phyloP scores from a whole-genome alignment of 163 green algal species.

The Chlorella variabilis region DNA sequence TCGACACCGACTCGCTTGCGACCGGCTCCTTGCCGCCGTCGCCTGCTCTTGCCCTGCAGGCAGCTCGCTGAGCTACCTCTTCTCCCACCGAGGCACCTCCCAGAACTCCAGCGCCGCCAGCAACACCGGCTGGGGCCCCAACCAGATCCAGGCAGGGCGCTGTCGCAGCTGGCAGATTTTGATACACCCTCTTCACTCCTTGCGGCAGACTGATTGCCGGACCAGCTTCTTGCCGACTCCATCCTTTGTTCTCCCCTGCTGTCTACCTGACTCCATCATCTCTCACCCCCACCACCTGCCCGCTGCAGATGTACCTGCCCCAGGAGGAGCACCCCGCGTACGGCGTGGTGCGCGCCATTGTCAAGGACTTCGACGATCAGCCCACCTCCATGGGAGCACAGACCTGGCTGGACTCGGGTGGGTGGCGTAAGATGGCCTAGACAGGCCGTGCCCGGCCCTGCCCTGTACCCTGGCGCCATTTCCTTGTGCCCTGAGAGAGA shows the following conservation, averaged over 20 bases:
- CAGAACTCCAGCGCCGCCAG: constrained; percentile 8
- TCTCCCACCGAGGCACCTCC: constrained; percentile 45
- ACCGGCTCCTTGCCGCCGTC: too few relatives aligned
- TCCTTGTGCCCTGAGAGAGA: neutral
- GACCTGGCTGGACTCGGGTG: constrained; percentile 64
- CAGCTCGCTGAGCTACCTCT: constrained; percentile 48
- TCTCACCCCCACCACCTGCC: neutral
- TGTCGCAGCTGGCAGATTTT: neutral
- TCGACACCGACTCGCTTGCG: too few relatives aligned
- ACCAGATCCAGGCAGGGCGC: constrained; percentile 45
- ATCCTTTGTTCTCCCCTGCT: too few relatives aligned
- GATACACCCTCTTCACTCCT: neutral
- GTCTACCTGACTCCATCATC: too few relatives aligned
- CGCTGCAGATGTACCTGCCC: constrained; percentile 60
- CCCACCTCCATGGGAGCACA: neutral
- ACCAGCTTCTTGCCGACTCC: too few relatives aligned
- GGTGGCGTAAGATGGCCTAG: too few relatives aligned
- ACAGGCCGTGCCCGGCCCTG: too few relatives aligned
- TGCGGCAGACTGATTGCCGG: too few relatives aligned
- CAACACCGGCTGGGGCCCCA: constrained; percentile 37
- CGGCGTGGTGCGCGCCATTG: constrained; percentile 61
- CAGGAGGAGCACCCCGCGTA: constrained; percentile 47
- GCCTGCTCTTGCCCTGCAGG: neutral
- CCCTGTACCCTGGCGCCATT: neutral
- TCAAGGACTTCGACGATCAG: constrained; percentile 70